Base-by-base conservation (phyloP, 1,139 yeast genomes). In the Magnusiomyces ingens region DNA sequence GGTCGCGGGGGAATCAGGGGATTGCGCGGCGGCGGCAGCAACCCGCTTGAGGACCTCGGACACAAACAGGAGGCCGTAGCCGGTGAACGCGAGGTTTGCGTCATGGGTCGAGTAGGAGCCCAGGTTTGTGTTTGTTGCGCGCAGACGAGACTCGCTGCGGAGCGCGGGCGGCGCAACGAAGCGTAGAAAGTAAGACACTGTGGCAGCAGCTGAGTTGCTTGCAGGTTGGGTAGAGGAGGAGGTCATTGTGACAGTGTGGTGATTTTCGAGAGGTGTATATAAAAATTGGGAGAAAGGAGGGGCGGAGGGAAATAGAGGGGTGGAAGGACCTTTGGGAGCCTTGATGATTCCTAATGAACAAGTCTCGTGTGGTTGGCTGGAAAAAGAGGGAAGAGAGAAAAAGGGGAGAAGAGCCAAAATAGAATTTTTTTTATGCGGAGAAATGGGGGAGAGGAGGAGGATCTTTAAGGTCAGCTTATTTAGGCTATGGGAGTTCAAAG, bases 1-100 rank as follows among this genome's bases (percentile, higher is more conserved):
- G 12, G 8, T 11, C n/a, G 43, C 21, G 21, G 43, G 3, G 21
- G 21, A 15, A 10, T 3, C 13, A 18, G 32, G 10, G 15, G 22
- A 13, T n/a, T 22, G 17, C 47, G 51, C 46, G 50, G 51, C 19
- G 57, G 54, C 44, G 3, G 38, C 45, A 10, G 56, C 57, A n/a
- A 54, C 44, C 29, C 44, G 43, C 41, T 56, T 57, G 29, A 65
- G 47, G 26, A 62, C 48, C n/a, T 63, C 65, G 8, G 66, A 60
- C 26, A 64, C 50, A 37, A 66, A 52, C 46, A 64, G 60, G 21
- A 66, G 55, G 17, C 63, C 59, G 52, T 66, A 66, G 22, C 69
- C 67, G n/a, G 64, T 57, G 32, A 59, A 53, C 3, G 67, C 59
- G 41, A 65, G 54, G 35, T 63, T 59, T 36, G 59, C 53, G 46